These are phyloP conservation scores for Trametes pubescens DNA, from an alignment of 1,284 basidiomycete species.

Conservation along the genomic window DNA sequence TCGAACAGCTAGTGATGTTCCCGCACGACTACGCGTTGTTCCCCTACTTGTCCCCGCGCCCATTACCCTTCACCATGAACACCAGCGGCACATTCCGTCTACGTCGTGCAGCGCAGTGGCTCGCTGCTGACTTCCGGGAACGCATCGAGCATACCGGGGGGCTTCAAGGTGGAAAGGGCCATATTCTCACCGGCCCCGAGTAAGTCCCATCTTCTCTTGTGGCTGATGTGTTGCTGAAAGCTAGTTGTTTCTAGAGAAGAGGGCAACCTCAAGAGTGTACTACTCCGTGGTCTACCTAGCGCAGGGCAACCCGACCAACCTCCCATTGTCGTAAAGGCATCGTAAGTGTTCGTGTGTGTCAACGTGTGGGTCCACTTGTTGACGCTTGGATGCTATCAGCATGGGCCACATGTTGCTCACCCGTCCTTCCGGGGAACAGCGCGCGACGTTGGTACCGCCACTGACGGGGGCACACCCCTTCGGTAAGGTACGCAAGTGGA, in stretches of 20 bases:
- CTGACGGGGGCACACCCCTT: constrained; percentile 55
- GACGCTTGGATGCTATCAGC: constrained; percentile 44
- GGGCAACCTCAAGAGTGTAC: constrained; percentile 28
- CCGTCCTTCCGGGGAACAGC: constrained; percentile 44
- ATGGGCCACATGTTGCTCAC: constrained; percentile 65
- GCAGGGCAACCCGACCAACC: not conserved
- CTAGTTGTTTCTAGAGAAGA: constrained; percentile 20
- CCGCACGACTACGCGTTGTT: constrained; percentile 62
- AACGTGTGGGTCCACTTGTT: not conserved
- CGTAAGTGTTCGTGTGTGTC: constrained; percentile 47
- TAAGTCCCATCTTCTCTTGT: constrained; percentile 36
- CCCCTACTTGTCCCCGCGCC: constrained; percentile 63
- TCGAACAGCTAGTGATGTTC: constrained; percentile 33
- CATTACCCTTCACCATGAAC: constrained; percentile 57
- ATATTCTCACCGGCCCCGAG: constrained; percentile 46
- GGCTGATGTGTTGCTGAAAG: not conserved
- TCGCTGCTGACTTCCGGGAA: constrained; percentile 47
- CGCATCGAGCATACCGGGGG: constrained; percentile 49
- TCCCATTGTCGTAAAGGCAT: constrained; percentile 50
- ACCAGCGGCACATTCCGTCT: constrained; percentile 60
- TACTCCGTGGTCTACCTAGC: constrained; percentile 25
- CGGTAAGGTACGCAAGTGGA: constrained; percentile 56
- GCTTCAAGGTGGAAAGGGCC: constrained; percentile 45
- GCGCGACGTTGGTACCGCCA: constrained; percentile 57
- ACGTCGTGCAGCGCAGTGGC: constrained; percentile 68